phyloP scores from a whole-genome alignment of 116 monocot species.

The Phalaenopsis hybrid region DNA sequence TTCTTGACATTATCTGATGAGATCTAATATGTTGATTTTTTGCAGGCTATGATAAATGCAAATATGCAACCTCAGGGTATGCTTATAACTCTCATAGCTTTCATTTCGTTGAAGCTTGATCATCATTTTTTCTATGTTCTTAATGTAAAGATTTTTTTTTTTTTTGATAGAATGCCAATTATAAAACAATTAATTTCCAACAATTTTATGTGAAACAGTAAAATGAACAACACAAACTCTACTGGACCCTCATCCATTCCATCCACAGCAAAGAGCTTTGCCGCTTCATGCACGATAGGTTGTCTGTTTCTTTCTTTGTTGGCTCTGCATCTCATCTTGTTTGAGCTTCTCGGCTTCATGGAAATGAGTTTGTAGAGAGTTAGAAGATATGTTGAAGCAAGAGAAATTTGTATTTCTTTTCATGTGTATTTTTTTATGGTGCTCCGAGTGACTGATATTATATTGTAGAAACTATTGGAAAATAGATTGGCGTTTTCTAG shows the following conservation, averaged over 20 bases:
- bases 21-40: not conserved
- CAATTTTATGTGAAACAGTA: slow-evolving; percentile 19
- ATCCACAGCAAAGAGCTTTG: slow-evolving; percentile 13
- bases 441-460: not conserved
- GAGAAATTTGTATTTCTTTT: not conserved
- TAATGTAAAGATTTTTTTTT: not conserved
- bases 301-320: slow-evolving; percentile 13
- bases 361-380: too few relatives aligned
- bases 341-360: not conserved
- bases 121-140: not conserved
- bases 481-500: not conserved
- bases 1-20: not conserved
- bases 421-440: too few relatives aligned
- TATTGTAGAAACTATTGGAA: not conserved
- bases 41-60: slow-evolving; percentile 63
- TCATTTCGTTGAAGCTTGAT: not conserved
- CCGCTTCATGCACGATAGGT: not conserved
- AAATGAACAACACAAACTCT: slow-evolving; percentile 39
- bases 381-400: too few relatives aligned
- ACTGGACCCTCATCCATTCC: slow-evolving; percentile 12
- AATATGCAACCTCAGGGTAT: slow-evolving; percentile 47
- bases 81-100: slow-evolving; percentile 2
- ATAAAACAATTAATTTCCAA: not conserved
- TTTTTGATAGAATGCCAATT: not conserved
- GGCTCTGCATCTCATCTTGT: not conserved